Evolutionary conservation across 23 red algal species (phyloP), one percentile per base, ranked within the genome.

Genomic region (Rhodosorus marinus): DNA sequence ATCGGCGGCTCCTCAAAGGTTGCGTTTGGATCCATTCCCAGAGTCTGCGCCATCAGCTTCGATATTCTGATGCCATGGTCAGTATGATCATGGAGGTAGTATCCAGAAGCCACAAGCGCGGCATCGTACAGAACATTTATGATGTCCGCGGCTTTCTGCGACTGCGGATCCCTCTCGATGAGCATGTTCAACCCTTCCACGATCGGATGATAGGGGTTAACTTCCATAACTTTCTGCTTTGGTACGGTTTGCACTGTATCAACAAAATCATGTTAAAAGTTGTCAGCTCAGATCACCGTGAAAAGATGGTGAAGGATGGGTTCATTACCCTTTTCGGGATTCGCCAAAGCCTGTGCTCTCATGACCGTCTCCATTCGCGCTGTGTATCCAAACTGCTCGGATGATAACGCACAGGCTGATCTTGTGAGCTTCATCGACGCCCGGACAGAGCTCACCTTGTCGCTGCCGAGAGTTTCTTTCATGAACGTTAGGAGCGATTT

Each of bases 251-350:
- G 23, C 38, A 43, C 17, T 11, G 11, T 17, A 43, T 43, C 38
- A 17, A 11, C 38, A 11, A 17, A 11, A 43, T 11, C 17, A 43
- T n/a, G n/a, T n/a, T n/a, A n/a, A n/a, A n/a, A n/a, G n/a, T n/a
- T n/a, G n/a, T n/a, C n/a, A n/a, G n/a, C n/a, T n/a, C n/a, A n/a
- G n/a, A n/a, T n/a, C n/a, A n/a, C n/a, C n/a, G n/a, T n/a, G n/a
- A n/a, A n/a, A n/a, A n/a, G n/a, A n/a, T n/a, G n/a, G n/a, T n/a
- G n/a, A n/a, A n/a, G n/a, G n/a, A n/a, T n/a, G n/a, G n/a, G n/a
- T n/a, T n/a, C n/a, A n/a, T 40, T 31, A 26, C 73, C 72, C 25
- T 63, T 55, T 47, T 92, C 71, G 3, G 57, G 57, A 36, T 61
- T 61, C 14, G 26, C 31, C 42, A 66, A 17, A 29, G 61, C 61